Percentiles rank a stretch among this genome's conserved stretches.
phyloP scores from a whole-genome alignment of 768 basidiomycete species.

The Boletus pseudo-olivaceus region DNA sequence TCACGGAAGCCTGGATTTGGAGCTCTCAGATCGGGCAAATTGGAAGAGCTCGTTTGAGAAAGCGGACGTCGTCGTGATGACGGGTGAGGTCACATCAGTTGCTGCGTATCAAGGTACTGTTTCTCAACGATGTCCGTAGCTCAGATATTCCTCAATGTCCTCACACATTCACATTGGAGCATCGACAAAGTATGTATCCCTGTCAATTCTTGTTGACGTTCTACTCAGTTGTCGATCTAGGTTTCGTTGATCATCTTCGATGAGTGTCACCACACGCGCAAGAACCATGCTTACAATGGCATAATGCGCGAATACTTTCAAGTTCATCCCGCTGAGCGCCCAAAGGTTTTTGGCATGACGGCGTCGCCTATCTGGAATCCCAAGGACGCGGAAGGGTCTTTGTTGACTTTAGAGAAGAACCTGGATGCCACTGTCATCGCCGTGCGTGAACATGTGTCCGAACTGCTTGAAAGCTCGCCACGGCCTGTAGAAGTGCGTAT shows the following conservation, averaged over 20 bases:
- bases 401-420: constrained; percentile 63
- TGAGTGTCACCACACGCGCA: constrained; percentile 55
- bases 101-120: not conserved
- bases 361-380: constrained; percentile 87
- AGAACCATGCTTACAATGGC: constrained; percentile 55
- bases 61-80: constrained; percentile 82
- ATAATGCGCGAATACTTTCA: constrained; percentile 59
- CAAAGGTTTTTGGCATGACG: constrained; percentile 92
- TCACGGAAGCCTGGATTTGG: constrained; percentile 67
- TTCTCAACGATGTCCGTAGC: constrained; percentile 40
- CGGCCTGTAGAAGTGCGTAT: constrained; percentile 60
- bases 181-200: constrained; percentile 49
- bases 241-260: constrained; percentile 56
- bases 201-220: not conserved
- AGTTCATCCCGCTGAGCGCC: constrained; percentile 41
- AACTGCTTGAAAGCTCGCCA: constrained; percentile 59
- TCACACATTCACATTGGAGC: constrained; percentile 80
- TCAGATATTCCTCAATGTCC: constrained; percentile 75
- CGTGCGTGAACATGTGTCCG: constrained; percentile 65
- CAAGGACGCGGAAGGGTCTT: constrained; percentile 60
- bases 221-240: constrained; percentile 26
- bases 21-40: constrained; percentile 58
- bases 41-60: constrained; percentile 64
- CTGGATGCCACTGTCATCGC: constrained; percentile 72
- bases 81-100: constrained; percentile 46